Percentiles rank a stretch among this genome's conserved stretches.
Evolutionary conservation across 1,139 yeast genomes (phyloP).

Genomic region (Zygotorulaspora mrakii): DNA sequence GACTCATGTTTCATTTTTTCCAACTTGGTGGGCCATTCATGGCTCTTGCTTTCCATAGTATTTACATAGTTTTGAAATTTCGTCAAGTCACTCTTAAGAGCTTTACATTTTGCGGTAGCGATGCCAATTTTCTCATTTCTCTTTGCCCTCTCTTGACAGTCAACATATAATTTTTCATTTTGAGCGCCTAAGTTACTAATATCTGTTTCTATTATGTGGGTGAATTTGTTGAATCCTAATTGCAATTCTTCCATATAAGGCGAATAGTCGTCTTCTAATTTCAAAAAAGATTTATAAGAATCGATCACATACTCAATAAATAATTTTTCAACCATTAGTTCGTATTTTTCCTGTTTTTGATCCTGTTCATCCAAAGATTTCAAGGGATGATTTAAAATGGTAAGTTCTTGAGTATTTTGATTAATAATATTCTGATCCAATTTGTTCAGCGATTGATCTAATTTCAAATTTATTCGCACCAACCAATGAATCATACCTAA

Average conservation of each 20-base stretch:
- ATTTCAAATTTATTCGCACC: conserved; percentile 52
- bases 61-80: conserved; percentile 71
- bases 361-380: conserved; percentile 41
- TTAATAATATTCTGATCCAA: conserved; percentile 25
- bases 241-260: conserved; percentile 55
- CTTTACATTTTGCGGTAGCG: conserved; percentile 55
- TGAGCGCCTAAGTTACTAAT: conserved; percentile 43
- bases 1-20: conserved; percentile 56
- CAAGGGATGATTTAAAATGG: conserved; percentile 42
- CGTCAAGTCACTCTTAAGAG: conserved; percentile 65
- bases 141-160: conserved; percentile 35
- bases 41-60: conserved; percentile 59
- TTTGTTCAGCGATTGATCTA: conserved; percentile 39
- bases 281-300: conserved; percentile 64
- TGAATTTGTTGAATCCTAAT: conserved; percentile 47
- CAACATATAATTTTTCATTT: conserved; percentile 38
- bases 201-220: conserved; percentile 44
- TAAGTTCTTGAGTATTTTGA: conserved; percentile 34
- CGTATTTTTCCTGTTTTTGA: conserved; percentile 37
- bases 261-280: conserved; percentile 58
- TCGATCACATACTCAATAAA: conserved; percentile 63
- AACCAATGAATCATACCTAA: conserved; percentile 82
- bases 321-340: conserved; percentile 50
- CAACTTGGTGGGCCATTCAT: conserved; percentile 59
- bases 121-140: conserved; percentile 43